Evolutionary conservation across 805 yeast species (phyloP).

Genomic region (Wickerhamiella hasegawae): DNA sequence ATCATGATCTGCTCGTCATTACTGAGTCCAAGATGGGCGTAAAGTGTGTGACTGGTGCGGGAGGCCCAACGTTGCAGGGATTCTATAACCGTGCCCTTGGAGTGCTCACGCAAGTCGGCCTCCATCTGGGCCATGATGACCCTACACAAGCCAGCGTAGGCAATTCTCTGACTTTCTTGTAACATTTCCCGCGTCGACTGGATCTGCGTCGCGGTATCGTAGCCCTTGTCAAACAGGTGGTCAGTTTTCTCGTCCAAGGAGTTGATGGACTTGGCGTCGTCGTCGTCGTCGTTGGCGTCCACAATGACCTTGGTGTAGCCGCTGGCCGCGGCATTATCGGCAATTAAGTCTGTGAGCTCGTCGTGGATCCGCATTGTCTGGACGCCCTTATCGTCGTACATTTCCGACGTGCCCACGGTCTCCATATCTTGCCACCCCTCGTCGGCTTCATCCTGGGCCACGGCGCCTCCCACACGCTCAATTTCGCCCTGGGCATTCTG

Average conservation of each 20-base stretch:
- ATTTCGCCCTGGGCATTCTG: conserved; percentile 14
- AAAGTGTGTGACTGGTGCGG: conserved; percentile 51
- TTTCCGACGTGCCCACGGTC: conserved; percentile 57
- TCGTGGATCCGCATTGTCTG: conserved; percentile 19
- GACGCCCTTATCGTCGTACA: conserved; percentile 59
- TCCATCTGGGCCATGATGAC: conserved; percentile 70
- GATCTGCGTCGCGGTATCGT: conserved; percentile 46
- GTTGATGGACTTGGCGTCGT: conserved; percentile 52
- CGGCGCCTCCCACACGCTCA: conserved; percentile 7
- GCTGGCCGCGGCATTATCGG: conserved; percentile 31
- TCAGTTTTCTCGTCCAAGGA: conserved; percentile 39
- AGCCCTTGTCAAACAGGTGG: conserved; percentile 33
- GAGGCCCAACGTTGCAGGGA: conserved; percentile 76
- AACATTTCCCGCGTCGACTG: conserved; percentile 68
- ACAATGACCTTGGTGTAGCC: conserved; percentile 67
- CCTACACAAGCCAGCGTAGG: conserved; percentile 75
- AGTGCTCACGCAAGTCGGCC: conserved; percentile 39
- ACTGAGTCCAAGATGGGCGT: conserved; percentile 62
- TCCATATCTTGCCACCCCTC: conserved; percentile 80
- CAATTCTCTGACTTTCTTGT: conserved; percentile 72
- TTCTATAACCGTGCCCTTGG: conserved; percentile 37
- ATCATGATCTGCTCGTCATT: conserved; percentile 78
- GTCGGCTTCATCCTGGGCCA: conserved; percentile 23
- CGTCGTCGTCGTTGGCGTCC: conserved; percentile 41
- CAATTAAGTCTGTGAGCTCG: conserved; percentile 8